Conservation (phyloP, 106 monocot species). For the Apostasia ramifera region DNA sequence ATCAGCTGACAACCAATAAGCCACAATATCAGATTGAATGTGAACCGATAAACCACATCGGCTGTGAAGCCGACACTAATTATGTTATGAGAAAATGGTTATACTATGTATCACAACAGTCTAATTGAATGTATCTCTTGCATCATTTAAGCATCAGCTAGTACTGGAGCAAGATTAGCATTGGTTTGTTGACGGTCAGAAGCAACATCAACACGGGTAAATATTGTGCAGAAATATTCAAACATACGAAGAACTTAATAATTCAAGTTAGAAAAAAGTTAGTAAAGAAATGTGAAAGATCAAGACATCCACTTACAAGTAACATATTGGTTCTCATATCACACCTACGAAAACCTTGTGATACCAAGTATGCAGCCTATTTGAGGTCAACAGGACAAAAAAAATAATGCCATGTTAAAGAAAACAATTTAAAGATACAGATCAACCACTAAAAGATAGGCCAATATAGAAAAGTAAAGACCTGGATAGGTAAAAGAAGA, state of each 20-base stretch:
- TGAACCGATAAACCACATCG: no score
- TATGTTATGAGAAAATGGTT: no score
- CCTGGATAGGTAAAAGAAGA: conserved; percentile 88
- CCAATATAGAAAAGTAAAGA: conserved; percentile 8
- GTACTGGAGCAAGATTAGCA: no score
- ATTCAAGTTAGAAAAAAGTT: not conserved
- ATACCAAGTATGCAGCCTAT: conserved; percentile 95
- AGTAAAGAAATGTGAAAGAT: not conserved
- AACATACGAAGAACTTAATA: not conserved
- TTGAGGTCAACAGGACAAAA: conserved; percentile 11
- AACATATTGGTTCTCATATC: conserved; percentile 86
- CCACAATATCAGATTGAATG: no score
- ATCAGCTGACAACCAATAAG: no score
- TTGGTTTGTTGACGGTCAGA: no score
- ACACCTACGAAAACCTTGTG: conserved; percentile 73
- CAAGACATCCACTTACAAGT: conserved; percentile 40
- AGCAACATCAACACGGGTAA: no score
- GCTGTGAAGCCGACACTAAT: no score
- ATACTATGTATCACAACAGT: no score
- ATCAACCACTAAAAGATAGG: not conserved
- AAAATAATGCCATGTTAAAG: not conserved
- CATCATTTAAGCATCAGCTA: no score
- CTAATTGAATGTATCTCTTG: no score
- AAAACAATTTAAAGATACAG: conserved; percentile 21
- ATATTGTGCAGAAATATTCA: not conserved